Percentiles rank a stretch among this genome's conserved stretches.
Evolutionary conservation across 208 protist genomes (phyloP).

Genomic region (Leishmania major): DNA sequence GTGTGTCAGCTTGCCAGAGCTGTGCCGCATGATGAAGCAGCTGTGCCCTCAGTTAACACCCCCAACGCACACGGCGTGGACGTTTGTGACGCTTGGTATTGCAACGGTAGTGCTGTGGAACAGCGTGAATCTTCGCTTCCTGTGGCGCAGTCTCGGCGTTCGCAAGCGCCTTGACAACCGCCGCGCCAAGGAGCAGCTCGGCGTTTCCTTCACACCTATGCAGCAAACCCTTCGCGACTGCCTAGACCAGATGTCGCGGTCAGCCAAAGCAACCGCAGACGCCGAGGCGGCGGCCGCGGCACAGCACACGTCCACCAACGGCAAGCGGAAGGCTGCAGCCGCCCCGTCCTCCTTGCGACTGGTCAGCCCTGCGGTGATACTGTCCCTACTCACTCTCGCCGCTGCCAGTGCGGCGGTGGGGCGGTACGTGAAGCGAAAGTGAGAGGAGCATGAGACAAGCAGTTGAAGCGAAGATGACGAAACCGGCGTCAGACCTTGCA

Average conservation of each 20-base stretch:
- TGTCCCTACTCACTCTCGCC: slow-evolving; percentile 22
- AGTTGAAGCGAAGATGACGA: neutral
- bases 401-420: slow-evolving; percentile 21
- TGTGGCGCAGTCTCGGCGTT: slow-evolving; percentile 86
- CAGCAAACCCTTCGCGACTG: slow-evolving; percentile 71
- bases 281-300: slow-evolving; percentile 16
- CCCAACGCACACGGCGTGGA: slow-evolving; percentile 77
- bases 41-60: slow-evolving; percentile 80
- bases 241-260: slow-evolving; percentile 70
- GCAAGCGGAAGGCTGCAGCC: neutral
- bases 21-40: slow-evolving; percentile 73
- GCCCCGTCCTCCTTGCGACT: slow-evolving; percentile 3
- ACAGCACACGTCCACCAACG: neutral
- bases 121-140: slow-evolving; percentile 67
- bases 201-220: slow-evolving; percentile 77
- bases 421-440: slow-evolving; percentile 19
- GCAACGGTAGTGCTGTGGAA: slow-evolving; percentile 45
- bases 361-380: slow-evolving; percentile 10
- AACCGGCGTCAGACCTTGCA: neutral
- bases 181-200: slow-evolving; percentile 57
- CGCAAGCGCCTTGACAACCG: slow-evolving; percentile 73
- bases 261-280: slow-evolving; percentile 36
- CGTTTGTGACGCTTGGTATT: slow-evolving; percentile 77
- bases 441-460: neutral
- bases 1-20: slow-evolving; percentile 75